These are phyloP conservation scores for Apiospora malaysiana DNA, from an alignment of 2,329 filamentous ascomycete species.

Conservation along the genomic window DNA sequence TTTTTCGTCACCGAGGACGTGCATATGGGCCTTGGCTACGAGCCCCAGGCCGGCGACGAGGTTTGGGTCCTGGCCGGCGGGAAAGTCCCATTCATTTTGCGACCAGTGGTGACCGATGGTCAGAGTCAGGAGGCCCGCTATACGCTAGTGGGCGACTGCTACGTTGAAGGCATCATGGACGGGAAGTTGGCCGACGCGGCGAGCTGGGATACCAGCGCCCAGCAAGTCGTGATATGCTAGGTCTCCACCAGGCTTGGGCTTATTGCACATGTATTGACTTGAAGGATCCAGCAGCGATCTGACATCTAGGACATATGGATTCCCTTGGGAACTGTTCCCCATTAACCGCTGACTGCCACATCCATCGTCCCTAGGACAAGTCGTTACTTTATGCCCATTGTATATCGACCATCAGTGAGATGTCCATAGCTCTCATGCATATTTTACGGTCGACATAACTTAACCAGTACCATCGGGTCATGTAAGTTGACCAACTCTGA, in stretches of 20 bases:
- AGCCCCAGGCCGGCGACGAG: constrained; percentile 18
- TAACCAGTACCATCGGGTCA: no score
- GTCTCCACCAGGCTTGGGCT: background rate
- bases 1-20: constrained; percentile 19
- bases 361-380: background rate
- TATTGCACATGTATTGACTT: background rate
- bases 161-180: constrained; percentile 25
- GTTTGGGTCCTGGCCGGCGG: constrained; percentile 20
- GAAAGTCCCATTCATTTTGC: constrained; percentile 18
- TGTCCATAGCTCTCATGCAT: background rate
- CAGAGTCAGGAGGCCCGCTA: background rate
- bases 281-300: background rate
- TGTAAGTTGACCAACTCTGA: no score
- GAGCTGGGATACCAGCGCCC: background rate
- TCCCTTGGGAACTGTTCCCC: background rate
- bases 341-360: background rate
- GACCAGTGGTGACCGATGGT: background rate
- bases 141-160: constrained; percentile 23
- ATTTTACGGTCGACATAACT: no score
- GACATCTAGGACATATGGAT: background rate
- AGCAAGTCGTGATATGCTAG: background rate
- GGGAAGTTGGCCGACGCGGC: constrained; percentile 9
- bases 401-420: background rate
- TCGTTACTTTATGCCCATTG: background rate
- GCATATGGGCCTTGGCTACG: constrained; percentile 19